phyloP scores from a whole-genome alignment of 768 basidiomycete species.

The Suillus sp. region DNA sequence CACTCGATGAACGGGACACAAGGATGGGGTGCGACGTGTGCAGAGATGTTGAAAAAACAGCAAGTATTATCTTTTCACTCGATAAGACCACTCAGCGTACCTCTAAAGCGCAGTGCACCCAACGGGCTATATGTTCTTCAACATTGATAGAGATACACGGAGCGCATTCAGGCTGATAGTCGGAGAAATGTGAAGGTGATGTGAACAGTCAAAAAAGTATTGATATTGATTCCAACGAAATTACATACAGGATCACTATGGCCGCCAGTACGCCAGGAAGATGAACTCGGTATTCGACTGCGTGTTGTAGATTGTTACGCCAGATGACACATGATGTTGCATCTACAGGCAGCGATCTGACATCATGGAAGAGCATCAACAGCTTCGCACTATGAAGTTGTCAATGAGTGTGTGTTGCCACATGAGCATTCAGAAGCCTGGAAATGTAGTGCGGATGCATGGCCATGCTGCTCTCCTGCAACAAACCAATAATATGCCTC shows the following conservation, averaged over 20 bases:
- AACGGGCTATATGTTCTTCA: not conserved
- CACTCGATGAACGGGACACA: not conserved
- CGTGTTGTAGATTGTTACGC: constrained; percentile 10
- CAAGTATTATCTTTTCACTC: not conserved
- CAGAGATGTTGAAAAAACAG: not conserved
- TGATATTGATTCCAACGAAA: not conserved
- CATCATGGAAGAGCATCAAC: not conserved
- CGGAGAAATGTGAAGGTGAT: not conserved
- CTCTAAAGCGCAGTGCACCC: not conserved
- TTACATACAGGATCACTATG: not conserved
- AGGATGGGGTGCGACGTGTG: not conserved
- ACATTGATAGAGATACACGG: not conserved
- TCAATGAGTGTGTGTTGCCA: not conserved
- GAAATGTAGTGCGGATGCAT: no score
- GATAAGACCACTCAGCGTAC: not conserved
- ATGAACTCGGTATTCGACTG: constrained; percentile 22
- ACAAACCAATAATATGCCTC: no score
- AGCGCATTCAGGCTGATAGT: not conserved
- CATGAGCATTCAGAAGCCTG: no score
- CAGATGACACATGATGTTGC: constrained; percentile 19
- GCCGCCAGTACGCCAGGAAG: not conserved
- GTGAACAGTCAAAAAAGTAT: not conserved
- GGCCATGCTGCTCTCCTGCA: no score
- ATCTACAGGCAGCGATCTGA: not conserved
- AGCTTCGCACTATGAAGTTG: not conserved